Percentiles rank a stretch among this genome's conserved stretches.
Conservation (phyloP, 768 basidiomycete species). For the Clitopilus passeckerianus region DNA sequence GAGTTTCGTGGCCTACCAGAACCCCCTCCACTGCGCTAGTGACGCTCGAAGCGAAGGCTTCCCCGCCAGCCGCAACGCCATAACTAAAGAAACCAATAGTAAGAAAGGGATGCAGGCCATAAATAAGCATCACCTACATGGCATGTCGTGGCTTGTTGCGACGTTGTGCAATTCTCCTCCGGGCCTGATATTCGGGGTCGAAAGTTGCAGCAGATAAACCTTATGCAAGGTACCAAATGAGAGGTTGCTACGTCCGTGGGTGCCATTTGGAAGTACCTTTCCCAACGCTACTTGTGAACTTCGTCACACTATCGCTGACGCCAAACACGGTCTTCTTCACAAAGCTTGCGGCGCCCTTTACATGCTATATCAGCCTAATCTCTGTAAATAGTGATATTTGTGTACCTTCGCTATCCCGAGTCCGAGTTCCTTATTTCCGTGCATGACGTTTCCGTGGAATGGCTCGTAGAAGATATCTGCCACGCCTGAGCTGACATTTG, state of each 20-base stretch:
- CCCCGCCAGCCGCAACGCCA: slow-evolving; percentile 93
- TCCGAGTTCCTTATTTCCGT: slow-evolving; percentile 91
- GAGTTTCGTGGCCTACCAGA: slow-evolving; percentile 44
- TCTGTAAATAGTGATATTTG: not conserved
- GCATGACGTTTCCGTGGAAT: slow-evolving; percentile 94
- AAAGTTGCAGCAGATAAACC: slow-evolving; percentile 96
- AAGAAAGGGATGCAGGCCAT: not conserved
- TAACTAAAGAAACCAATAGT: slow-evolving; percentile 46
- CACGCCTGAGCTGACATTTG: slow-evolving; percentile 96
- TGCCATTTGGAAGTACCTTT: slow-evolving; percentile 54
- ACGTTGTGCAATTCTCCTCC: slow-evolving; percentile 81
- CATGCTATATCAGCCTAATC: not conserved
- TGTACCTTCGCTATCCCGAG: slow-evolving; percentile 89
- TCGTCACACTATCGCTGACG: slow-evolving; percentile 93
- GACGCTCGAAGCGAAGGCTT: slow-evolving; percentile 89
- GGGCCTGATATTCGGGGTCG: slow-evolving; percentile 92
- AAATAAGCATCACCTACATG: slow-evolving; percentile 53
- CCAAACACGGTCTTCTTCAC: slow-evolving; percentile 99
- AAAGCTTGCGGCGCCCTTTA: slow-evolving; percentile 94
- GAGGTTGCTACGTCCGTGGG: not conserved
- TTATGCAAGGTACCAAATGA: not conserved
- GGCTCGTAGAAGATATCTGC: slow-evolving; percentile 99
- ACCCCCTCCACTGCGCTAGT: slow-evolving; percentile 97
- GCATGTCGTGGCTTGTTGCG: slow-evolving; percentile 96
- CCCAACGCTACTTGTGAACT: slow-evolving; percentile 94